phyloP scores from a whole-genome alignment of 1,139 yeast genomes.

The Pneumocystis sp. region DNA sequence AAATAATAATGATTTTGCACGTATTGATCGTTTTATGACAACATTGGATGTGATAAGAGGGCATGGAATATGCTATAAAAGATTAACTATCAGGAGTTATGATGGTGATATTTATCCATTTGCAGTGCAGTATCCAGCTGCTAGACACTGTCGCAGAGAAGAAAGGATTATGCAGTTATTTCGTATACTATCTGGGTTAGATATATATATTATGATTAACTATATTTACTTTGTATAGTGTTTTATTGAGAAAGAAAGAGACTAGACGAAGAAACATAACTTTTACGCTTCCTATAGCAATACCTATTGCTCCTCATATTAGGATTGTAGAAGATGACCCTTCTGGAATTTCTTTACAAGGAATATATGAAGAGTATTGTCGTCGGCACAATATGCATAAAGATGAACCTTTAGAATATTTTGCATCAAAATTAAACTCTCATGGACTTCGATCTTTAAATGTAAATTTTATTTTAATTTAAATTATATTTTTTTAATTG shows the following conservation, averaged over 20 bases:
- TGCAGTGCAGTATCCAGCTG: slow-evolving; percentile 96
- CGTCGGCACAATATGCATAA: slow-evolving; percentile 56
- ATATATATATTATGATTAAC: slow-evolving; percentile 3
- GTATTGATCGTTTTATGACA: slow-evolving; percentile 85
- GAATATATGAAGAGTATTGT: slow-evolving; percentile 80
- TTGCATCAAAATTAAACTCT: slow-evolving; percentile 73
- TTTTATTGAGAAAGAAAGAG: slow-evolving; percentile 67
- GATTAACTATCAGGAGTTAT: slow-evolving; percentile 80
- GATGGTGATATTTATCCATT: slow-evolving; percentile 86
- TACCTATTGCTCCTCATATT: slow-evolving; percentile 89
- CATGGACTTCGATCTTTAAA: slow-evolving; percentile 68
- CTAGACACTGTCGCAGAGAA: slow-evolving; percentile 92
- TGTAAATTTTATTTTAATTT: slow-evolving; percentile 7
- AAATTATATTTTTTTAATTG: neutral
- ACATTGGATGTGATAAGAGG: slow-evolving; percentile 81
- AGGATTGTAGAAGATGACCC: slow-evolving; percentile 78
- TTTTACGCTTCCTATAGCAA: slow-evolving; percentile 80
- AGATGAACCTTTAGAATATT: slow-evolving; percentile 80
- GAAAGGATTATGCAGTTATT: slow-evolving; percentile 86
- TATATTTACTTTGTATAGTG: slow-evolving; percentile 27
- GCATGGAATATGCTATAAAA: slow-evolving; percentile 79
- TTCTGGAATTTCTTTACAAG: slow-evolving; percentile 64
- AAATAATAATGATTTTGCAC: slow-evolving; percentile 71
- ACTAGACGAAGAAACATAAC: slow-evolving; percentile 72
- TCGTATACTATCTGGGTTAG: slow-evolving; percentile 49